Base-by-base conservation (phyloP, 805 yeast genomes). In the Metschnikowia kunwiensis region DNA sequence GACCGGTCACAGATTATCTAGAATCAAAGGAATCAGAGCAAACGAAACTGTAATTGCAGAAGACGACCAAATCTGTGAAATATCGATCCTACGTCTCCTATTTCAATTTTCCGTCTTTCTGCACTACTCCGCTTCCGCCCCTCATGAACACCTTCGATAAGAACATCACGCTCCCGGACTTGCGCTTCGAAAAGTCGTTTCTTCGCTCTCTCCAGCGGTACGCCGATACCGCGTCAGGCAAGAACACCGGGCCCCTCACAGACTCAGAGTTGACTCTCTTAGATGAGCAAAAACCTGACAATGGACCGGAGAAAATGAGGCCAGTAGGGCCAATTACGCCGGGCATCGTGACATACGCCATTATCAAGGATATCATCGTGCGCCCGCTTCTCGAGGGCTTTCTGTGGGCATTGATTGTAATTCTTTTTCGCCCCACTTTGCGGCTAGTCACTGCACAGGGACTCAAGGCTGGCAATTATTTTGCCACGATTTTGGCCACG, bases 111-210 rank as follows among this genome's bases (percentile, higher is more conserved):
- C n/a, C n/a, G n/a, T n/a, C n/a, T n/a, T n/a, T n/a, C n/a, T n/a
- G n/a, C n/a, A n/a, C n/a, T n/a, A n/a, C n/a, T n/a, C n/a, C n/a
- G n/a, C n/a, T n/a, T n/a, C n/a, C n/a, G n/a, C n/a, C 9, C 22
- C 7, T n/a, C 7, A 36, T 36, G 40, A 36, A 27, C 25, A 11
- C 32, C 5, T 23, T 31, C 18, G 36, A 31, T 5, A 26, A 24
- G 17, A 22, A 15, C 10, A 36, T 60, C 5, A 46, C 57, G 10
- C 45, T 71, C 3, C 89, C 89, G 1, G 91, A 83, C 48, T 58
- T 82, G 16, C 64, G 91, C 29, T 82, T 80, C 49, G 86, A 80
- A 49, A 72, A 78, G 38, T 63, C 83, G 2, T 82, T 82, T 53
- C 55, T 65, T 44, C 55, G 50, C 34, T 55, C 53, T 17, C 53